These are phyloP conservation scores for Alternaria rosae DNA, from an alignment of 2,329 filamentous ascomycete species.

Conservation along the genomic window DNA sequence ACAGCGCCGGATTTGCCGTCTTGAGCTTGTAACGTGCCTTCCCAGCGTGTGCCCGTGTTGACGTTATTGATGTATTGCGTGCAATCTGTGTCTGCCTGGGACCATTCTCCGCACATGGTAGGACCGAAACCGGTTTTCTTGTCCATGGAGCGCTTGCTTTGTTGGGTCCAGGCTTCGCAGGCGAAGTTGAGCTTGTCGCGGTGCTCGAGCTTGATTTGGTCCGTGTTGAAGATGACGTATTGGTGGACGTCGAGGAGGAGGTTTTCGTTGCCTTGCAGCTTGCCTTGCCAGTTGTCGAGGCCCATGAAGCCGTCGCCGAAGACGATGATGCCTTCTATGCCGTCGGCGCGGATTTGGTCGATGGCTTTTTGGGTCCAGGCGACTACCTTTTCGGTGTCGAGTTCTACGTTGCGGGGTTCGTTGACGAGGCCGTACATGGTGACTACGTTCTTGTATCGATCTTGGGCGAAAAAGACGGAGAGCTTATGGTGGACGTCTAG, in stretches of 20 bases:
- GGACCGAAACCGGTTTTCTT: constrained; percentile 84
- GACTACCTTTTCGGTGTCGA: constrained; percentile 72
- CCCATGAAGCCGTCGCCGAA: constrained; percentile 97
- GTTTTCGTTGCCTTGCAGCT: constrained; percentile 73
- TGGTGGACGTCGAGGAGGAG: constrained; percentile 96
- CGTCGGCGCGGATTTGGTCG: constrained; percentile 76
- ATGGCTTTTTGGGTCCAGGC: constrained; percentile 81
- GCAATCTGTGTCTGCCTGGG: constrained; percentile 96
- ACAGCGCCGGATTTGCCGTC: constrained; percentile 69
- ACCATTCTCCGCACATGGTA: constrained; percentile 96
- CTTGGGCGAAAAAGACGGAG: constrained; percentile 90
- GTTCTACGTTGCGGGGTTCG: constrained; percentile 81
- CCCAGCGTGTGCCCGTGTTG: constrained; percentile 86
- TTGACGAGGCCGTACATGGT: constrained; percentile 94
- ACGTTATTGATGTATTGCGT: constrained; percentile 88
- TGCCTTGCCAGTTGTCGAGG: constrained; percentile 86
- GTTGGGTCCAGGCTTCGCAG: constrained; percentile 84
- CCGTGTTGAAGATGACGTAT: constrained; percentile 96
- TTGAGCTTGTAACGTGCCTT: constrained; percentile 76
- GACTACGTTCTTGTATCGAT: constrained; percentile 89
- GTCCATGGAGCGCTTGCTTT: constrained; percentile 76
- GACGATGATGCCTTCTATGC: constrained; percentile 74
- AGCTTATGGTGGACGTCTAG: constrained; percentile 87
- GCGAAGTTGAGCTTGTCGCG: constrained; percentile 85
- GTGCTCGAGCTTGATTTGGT: constrained; percentile 83